Percentiles rank a stretch among this genome's conserved stretches.
Evolutionary conservation across 108 stramenopile species (phyloP).

Genomic region (Thalassiosira profunda): DNA sequence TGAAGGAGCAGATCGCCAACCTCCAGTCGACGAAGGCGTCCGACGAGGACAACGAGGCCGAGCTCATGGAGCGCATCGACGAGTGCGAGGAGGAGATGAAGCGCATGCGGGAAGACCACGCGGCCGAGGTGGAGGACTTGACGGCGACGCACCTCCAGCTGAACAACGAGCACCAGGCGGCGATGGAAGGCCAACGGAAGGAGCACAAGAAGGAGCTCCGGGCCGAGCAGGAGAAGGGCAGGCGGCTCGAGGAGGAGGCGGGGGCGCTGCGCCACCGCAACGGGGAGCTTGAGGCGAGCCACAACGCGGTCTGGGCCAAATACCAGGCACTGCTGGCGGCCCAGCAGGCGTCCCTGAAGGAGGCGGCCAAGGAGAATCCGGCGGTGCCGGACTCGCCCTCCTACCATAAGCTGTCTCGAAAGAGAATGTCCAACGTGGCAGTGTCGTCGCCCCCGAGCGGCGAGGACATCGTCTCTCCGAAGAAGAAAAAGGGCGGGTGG

Average conservation of each 20-base stretch:
- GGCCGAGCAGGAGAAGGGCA: conserved; percentile 17
- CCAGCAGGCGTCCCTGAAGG: background rate
- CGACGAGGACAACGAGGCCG: conserved; percentile 62
- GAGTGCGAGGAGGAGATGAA: conserved; percentile 90
- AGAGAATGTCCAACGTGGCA: too few relatives aligned
- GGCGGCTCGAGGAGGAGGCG: conserved; percentile 19
- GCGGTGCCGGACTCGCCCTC: conserved; percentile 1
- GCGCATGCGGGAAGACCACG: conserved; percentile 74
- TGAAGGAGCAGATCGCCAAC: conserved; percentile 40
- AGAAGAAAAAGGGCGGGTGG: conserved; percentile 24
- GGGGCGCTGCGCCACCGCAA: conserved; percentile 42
- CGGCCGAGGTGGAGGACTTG: conserved; percentile 41
- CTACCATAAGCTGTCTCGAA: conserved; percentile 39
- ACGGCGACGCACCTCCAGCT: conserved; percentile 24
- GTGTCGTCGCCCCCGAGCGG: conserved; percentile 33
- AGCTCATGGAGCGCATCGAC: conserved; percentile 74
- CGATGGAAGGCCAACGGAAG: conserved; percentile 18
- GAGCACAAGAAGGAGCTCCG: conserved; percentile 23
- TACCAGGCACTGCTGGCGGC: conserved; percentile 35
- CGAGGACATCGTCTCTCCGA: conserved; percentile 17
- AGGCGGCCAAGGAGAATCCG: conserved; percentile 10
- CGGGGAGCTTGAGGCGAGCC: conserved; percentile 34
- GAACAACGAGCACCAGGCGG: conserved; percentile 20
- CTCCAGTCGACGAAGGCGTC: conserved; percentile 40
- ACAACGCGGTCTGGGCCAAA: conserved; percentile 24